Conservation (phyloP, 2,329 filamentous ascomycete genomes). For the Claviceps pazoutovae region DNA sequence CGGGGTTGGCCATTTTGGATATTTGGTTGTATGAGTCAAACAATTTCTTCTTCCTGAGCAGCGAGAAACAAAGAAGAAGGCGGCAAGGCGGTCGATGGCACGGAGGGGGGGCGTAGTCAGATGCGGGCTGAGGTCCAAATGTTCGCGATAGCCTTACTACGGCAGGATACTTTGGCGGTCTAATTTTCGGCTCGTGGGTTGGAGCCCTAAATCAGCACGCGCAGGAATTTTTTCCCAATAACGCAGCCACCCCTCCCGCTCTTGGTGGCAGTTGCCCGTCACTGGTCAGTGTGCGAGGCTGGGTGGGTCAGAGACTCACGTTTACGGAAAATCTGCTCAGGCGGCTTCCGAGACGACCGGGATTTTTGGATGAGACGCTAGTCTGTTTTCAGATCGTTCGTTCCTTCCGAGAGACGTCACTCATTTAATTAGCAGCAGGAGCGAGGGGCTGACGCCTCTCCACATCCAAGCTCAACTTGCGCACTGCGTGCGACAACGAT, state of each 20-base stretch:
- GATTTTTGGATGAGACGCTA: neutral
- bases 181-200: constrained; percentile 16
- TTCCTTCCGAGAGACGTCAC: neutral
- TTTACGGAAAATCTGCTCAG: constrained; percentile 11
- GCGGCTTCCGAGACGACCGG: constrained; percentile 7
- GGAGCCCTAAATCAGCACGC: constrained; percentile 15
- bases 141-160: constrained; percentile 6
- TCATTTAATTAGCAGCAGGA: neutral
- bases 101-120: constrained; percentile 5
- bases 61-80: constrained; percentile 14
- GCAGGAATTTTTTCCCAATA: neutral
- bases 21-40: constrained; percentile 8
- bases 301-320: neutral
- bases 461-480: constrained; percentile 2
- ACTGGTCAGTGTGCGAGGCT: neutral
- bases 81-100: constrained; percentile 14
- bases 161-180: constrained; percentile 3
- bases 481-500: neutral
- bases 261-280: neutral
- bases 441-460: neutral
- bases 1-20: constrained; percentile 46
- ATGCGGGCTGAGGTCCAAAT: constrained; percentile 6
- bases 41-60: constrained; percentile 10
- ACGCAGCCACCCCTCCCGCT: neutral
- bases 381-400: neutral